Conservation (phyloP, 2,329 filamentous ascomycete species). For the Bipolaris gigantea region DNA sequence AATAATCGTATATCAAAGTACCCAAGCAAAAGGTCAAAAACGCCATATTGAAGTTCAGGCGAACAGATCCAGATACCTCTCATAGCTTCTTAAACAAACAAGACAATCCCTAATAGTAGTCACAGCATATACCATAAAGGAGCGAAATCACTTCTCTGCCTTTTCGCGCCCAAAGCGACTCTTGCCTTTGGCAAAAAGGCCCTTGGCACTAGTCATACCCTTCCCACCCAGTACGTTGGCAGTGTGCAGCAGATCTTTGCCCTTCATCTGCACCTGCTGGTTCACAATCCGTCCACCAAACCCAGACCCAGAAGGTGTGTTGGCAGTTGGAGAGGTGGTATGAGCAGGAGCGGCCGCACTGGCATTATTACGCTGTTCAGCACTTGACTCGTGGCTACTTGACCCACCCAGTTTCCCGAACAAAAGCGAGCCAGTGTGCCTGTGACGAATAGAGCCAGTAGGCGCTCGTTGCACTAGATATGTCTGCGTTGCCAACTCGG, state of each 20-base stretch:
- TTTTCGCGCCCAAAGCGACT: conserved; percentile 80
- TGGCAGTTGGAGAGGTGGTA: conserved; percentile 25
- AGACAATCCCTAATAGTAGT: conserved; percentile 10
- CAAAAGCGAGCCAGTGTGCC: conserved; percentile 39
- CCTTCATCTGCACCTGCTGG: conserved; percentile 68
- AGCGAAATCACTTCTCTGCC: conserved; percentile 72
- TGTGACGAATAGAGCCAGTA: conserved; percentile 41
- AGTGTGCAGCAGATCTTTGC: conserved; percentile 85
- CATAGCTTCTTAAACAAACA: conserved; percentile 17
- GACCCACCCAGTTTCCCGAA: conserved; percentile 41
- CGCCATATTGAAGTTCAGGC: conserved; percentile 19
- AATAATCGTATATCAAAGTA: conserved; percentile 19
- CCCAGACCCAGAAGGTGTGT: conserved; percentile 22
- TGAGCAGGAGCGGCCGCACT: conserved; percentile 34
- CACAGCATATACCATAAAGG: conserved; percentile 12
- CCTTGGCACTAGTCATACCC: conserved; percentile 81
- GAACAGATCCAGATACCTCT: conserved; percentile 14
- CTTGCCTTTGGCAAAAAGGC: conserved; percentile 86
- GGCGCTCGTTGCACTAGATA: conserved; percentile 24
- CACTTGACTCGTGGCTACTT: conserved; percentile 17
- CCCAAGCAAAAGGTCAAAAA: conserved; percentile 19
- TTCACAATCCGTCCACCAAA: conserved; percentile 28
- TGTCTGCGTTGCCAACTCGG: conserved; percentile 52
- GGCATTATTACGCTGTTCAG: conserved; percentile 28
- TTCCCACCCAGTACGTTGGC: conserved; percentile 72